Evolutionary conservation across 2,329 filamentous ascomycete genomes (phyloP), one percentile per base, ranked within the genome.

Genomic region (Pseudogymnoascus sp.): DNA sequence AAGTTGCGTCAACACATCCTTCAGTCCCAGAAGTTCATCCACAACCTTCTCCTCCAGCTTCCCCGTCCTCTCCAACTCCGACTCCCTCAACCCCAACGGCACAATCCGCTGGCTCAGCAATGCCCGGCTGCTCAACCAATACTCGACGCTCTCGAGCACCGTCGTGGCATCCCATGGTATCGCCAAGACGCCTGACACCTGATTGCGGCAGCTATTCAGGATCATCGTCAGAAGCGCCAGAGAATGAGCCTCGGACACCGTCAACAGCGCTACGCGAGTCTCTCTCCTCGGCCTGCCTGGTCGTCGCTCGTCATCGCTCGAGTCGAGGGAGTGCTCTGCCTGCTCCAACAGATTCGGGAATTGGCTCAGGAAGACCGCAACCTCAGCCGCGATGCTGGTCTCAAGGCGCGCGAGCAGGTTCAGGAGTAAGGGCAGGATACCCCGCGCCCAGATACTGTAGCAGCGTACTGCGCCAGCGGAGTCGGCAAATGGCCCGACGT

Each of bases 381-480:
- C 85, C 74, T 99, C 95, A 0, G 88, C 85, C 0, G 92, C 93
- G 57, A 96, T 86, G 1, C 90, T 89, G 1, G 86, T 83, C 10
- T 92, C 91, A 16, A 99, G 85, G 10, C 90, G 86, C 65, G 88
- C 86, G 18, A 99, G 83, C 29, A 99, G 81, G 74, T 97, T 97
- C 51, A 99, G 82, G 65, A 93, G 88, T 16, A 99, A 79, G 0
- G 95, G 95, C 3, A 99, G 80, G 64, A 97, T 83, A 1, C 91
- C 95, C 68, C 90, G 89, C 18, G 86, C 86, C 95, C 95, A 99
- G 71, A 97, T 93, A 62, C 84, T 83, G 77, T 96, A 96, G 71
- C 96, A 86, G 26, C 93, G 86, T 66, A 86, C 84, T 0, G 83
- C 77, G 1, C 87, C 81, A 3, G 85, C 80, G 12, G 84, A 84